Conservation (phyloP, 768 basidiomycete species). For the Rhodotorula sphaerocarpa region DNA sequence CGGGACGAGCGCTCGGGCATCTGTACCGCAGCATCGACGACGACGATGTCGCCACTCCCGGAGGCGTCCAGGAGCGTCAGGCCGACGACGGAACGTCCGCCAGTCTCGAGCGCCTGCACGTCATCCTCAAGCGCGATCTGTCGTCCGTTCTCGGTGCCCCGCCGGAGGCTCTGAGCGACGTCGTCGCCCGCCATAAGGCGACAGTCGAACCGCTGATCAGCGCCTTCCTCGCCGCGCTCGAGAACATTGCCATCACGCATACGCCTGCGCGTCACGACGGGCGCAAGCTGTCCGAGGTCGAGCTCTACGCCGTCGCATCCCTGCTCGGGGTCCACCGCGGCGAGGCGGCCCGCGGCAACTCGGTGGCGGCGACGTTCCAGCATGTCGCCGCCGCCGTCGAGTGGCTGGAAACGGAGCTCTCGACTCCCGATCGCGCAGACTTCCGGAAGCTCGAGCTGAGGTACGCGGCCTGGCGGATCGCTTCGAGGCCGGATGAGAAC, state of each 20-base stretch:
- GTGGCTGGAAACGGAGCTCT: slow-evolving; percentile 5
- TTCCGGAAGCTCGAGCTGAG: not conserved
- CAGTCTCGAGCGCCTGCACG: not conserved
- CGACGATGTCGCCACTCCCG: not conserved
- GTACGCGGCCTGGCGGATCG: slow-evolving; percentile 1
- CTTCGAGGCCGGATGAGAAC: not conserved
- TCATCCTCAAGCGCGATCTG: not conserved
- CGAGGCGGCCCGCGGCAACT: slow-evolving; percentile 6
- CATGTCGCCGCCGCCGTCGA: not conserved
- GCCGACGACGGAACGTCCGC: not conserved
- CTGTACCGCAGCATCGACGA: slow-evolving; percentile 57
- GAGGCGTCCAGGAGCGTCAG: not conserved
- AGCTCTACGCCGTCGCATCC: slow-evolving; percentile 12
- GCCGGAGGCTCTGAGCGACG: not conserved
- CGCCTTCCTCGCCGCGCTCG: slow-evolving; percentile 1
- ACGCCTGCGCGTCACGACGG: not conserved
- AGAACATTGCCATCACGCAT: slow-evolving; percentile 1
- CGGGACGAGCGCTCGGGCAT: slow-evolving; percentile 60
- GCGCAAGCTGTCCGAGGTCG: slow-evolving; percentile 1
- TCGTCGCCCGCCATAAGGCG: not conserved
- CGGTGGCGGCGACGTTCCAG: slow-evolving; percentile 1
- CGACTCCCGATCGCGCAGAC: not conserved
- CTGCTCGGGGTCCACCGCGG: slow-evolving; percentile 2
- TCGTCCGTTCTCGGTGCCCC: not conserved
- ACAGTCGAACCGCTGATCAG: not conserved